Evolutionary conservation across 2,329 filamentous ascomycete genomes (phyloP), one percentile per base, ranked within the genome.

Genomic region (Chalaropsis ovoidea): DNA sequence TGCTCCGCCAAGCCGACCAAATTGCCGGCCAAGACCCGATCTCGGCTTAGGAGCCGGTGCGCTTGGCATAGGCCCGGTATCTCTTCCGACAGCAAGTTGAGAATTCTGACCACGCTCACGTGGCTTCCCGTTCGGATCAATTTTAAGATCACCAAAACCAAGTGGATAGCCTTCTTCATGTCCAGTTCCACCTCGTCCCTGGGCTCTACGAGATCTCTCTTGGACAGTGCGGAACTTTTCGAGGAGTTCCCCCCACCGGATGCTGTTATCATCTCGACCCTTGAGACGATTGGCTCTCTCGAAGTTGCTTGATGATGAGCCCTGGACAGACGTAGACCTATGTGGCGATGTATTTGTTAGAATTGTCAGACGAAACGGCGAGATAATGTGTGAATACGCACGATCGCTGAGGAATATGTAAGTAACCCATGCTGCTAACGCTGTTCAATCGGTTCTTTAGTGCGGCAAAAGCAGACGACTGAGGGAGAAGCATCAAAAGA

Each of bases 361-460:
- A 15, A 24, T 41, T 5, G 17, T 31, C 6, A 35, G 5, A 11
- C 22, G 6, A 60, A 8, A 35, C 8, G 43, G 13, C 22, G n/a
- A 11, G 24, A 22, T 13, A 35, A 11, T 27, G 13, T 43, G 58
- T 17, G 19, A 1, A 61, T 54, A 85, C 86, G 77, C 86, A 94
- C 89, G 83, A 82, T 82, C 89, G 77, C 64, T 82, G 88, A 69
- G 87, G 86, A 70, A 89, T 87, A 73, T 97, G 93, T 68, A 99
- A 79, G 75, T 96, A 95, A 54, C 93, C 94, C 73, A 99, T 97
- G 63, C 94, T 92, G 78, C 90, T 95, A 70, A 99, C 94, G 75
- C 90, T 96, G 76, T 97, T 97, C 62, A 99, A 82, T 52, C 94
- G 86, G 73, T 99, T 99, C 74, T 96, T 97, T 66, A 99, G 80